phyloP scores from a whole-genome alignment of 805 yeast genomes.

The Yamadazyma insecticola region DNA sequence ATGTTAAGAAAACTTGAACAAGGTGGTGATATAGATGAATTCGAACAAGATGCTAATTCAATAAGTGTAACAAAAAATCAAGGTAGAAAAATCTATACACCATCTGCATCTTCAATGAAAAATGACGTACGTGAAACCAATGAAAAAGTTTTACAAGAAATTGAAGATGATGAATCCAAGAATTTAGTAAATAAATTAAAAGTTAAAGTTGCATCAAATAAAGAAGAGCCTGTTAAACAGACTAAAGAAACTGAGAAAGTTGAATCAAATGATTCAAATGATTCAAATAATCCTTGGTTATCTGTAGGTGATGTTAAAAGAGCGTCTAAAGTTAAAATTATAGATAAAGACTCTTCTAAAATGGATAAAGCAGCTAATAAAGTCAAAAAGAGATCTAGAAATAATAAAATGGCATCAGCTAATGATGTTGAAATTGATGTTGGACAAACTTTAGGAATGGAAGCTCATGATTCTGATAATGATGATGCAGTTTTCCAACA shows the following conservation, averaged over 20 bases:
- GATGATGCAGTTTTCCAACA: conserved; percentile 56
- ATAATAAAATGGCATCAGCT: conserved; percentile 18
- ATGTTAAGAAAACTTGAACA: conserved; percentile 45
- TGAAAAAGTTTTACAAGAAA: conserved; percentile 37
- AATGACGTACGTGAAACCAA: conserved; percentile 32
- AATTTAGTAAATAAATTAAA: conserved; percentile 40
- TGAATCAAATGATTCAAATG: conserved; percentile 1
- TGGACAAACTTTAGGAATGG: conserved; percentile 44
- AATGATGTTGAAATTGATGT: conserved; percentile 44
- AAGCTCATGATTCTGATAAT: conserved; percentile 12
- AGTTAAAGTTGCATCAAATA: conserved; percentile 15
- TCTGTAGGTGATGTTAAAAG: conserved; percentile 17
- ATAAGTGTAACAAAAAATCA: conserved; percentile 54
- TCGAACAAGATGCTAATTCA: conserved; percentile 29
- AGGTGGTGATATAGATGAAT: conserved; percentile 37
- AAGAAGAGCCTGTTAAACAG: conserved; percentile 1
- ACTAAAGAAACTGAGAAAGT: conserved; percentile 8
- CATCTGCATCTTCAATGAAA: conserved; percentile 44
- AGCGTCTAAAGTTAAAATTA: conserved; percentile 24
- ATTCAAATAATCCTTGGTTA: conserved; percentile 36
- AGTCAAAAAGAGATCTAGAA: conserved; percentile 32
- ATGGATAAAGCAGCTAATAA: conserved; percentile 37
- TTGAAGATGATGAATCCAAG: conserved; percentile 47
- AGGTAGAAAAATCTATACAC: conserved; percentile 82
- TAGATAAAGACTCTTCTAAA: conserved; percentile 35